These are phyloP conservation scores for Shiraia bambusicola DNA, from an alignment of 2,329 filamentous ascomycete species.

Conservation along the genomic window DNA sequence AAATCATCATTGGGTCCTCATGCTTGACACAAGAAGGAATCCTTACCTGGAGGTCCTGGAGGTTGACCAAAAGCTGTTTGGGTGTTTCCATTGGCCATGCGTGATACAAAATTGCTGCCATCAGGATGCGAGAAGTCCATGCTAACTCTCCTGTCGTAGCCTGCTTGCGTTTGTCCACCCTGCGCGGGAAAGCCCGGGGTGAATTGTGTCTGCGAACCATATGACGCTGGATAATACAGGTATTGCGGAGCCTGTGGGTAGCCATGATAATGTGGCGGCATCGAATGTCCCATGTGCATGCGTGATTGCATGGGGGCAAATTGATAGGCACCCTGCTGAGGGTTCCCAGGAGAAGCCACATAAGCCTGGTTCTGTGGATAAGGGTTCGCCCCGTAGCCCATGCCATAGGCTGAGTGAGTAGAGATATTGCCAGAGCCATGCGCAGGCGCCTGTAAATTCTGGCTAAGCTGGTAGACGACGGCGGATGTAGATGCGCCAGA, in stretches of 20 bases:
- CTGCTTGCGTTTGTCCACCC: conserved; percentile 22
- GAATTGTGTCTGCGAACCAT: conserved; percentile 32
- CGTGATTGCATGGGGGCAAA: conserved; percentile 32
- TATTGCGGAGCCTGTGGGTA: conserved; percentile 38
- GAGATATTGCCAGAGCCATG: conserved; percentile 23
- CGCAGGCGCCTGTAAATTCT: conserved; percentile 40
- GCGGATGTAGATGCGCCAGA: conserved; percentile 44
- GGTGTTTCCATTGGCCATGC: conserved; percentile 13
- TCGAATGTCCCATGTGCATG: conserved; percentile 19
- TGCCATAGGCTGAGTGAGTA: conserved; percentile 28
- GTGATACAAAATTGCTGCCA: conserved; percentile 15
- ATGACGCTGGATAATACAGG: conserved; percentile 40
- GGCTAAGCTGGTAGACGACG: conserved; percentile 44
- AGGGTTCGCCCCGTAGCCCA: conserved; percentile 27
- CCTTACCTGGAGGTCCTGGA: conserved; percentile 27
- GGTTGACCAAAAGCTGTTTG: conserved; percentile 21
- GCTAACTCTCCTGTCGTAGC: conserved; percentile 36
- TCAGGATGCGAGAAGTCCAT: conserved; percentile 27
- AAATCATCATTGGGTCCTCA: no score
- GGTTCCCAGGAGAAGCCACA: conserved; percentile 20
- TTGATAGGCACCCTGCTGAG: conserved; percentile 27
- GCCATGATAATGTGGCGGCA: conserved; percentile 33
- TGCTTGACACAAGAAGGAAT: background rate
- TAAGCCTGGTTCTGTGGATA: conserved; percentile 23
- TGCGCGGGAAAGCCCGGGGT: conserved; percentile 28